Conservation (phyloP, 2,329 filamentous ascomycete genomes). For the Falciphora oryzae region DNA sequence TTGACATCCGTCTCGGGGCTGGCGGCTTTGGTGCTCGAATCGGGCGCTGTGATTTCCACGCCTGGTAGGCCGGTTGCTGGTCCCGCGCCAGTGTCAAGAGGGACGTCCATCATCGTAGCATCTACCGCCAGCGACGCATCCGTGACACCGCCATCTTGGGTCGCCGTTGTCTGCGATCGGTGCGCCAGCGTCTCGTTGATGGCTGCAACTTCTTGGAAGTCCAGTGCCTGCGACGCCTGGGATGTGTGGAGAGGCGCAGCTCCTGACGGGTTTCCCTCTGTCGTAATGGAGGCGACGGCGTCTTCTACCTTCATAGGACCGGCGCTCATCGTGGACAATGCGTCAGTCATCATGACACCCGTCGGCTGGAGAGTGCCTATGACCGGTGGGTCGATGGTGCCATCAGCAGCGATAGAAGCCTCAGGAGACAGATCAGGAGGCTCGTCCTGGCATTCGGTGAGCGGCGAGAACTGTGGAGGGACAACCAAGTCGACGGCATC, state of each 20-base stretch:
- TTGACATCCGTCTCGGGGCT: constrained; percentile 38
- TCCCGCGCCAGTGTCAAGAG: not conserved
- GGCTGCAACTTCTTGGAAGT: no score
- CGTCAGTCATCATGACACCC: constrained; percentile 22
- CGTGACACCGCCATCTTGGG: no score
- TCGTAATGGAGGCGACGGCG: not conserved
- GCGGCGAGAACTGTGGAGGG: constrained; percentile 8
- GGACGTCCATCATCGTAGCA: not conserved
- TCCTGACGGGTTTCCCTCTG: no score
- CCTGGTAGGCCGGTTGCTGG: constrained; percentile 16
- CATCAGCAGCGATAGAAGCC: not conserved
- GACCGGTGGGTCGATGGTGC: not conserved
- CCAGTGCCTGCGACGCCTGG: no score
- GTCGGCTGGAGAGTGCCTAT: not conserved
- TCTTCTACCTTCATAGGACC: not conserved
- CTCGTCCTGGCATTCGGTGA: constrained; percentile 6
- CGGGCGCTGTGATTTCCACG: constrained; percentile 20
- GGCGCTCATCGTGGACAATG: constrained; percentile 7
- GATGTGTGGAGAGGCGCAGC: no score
- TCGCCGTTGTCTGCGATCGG: no score
- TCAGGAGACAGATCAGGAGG: constrained; percentile 7
- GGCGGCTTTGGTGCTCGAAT: constrained; percentile 23
- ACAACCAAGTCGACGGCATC: not conserved
- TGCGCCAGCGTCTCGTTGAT: no score
- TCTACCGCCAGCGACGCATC: not conserved